Evolutionary conservation across 495 filamentous ascomycete species (phyloP).

Genomic region (Trichoderma gamsii): DNA sequence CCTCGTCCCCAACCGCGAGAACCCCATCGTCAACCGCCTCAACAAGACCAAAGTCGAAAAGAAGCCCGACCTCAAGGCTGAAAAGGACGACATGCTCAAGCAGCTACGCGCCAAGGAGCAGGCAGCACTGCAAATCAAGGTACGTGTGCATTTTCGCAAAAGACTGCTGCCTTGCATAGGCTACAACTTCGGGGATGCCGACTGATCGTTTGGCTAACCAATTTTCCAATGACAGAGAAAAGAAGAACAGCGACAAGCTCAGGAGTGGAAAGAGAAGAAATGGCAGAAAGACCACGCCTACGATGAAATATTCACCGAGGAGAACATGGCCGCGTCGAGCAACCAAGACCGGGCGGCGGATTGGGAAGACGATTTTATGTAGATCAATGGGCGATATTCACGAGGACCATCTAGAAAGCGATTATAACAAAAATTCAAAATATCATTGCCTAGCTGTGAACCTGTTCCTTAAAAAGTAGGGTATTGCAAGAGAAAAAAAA

Average conservation of each 20-base stretch:
- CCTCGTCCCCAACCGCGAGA: slow-evolving; percentile 69
- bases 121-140: slow-evolving; percentile 57
- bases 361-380: slow-evolving; percentile 74
- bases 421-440: too few relatives aligned
- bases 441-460: background rate
- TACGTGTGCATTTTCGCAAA: slow-evolving; percentile 29
- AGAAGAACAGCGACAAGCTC: slow-evolving; percentile 68
- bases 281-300: slow-evolving; percentile 94
- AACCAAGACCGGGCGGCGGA: slow-evolving; percentile 60
- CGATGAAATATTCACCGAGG: slow-evolving; percentile 72
- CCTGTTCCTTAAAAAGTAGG: background rate
- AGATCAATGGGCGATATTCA: slow-evolving; percentile 3
- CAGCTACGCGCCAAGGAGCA: slow-evolving; percentile 64
- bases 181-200: background rate
- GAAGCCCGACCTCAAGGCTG: slow-evolving; percentile 69
- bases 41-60: slow-evolving; percentile 92
- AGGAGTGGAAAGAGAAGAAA: slow-evolving; percentile 80
- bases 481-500: background rate
- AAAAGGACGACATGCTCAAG: slow-evolving; percentile 69
- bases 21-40: slow-evolving; percentile 86
- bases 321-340: slow-evolving; percentile 56
- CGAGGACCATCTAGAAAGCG: background rate
- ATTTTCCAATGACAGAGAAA: slow-evolving; percentile 48
- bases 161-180: background rate
- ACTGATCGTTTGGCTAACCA: background rate